Evolutionary conservation across 306 rosid genomes (phyloP), one percentile per base, ranked within the genome.

Genomic region (cucumber (Cucumis sativus)): DNA sequence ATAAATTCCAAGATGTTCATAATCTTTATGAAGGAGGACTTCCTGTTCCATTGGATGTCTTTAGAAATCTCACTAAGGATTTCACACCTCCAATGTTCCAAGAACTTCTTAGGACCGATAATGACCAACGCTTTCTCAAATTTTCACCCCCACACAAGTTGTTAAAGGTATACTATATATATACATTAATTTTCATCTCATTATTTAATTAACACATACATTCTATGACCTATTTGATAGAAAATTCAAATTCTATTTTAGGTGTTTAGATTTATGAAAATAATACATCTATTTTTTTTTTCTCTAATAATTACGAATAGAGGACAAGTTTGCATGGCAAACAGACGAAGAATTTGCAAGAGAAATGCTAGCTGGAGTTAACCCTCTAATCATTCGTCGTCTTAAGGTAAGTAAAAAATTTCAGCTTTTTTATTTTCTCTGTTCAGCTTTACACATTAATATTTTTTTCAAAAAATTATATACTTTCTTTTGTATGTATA

Each of bases 361-460:
- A 84, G 97, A 94, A 79, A 90, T 94, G 95, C 62, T 94, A 54
- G 98, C 98, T 1, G 98, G 98, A 75, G 81, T 90, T 18, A 83
- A 91, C 79, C 98, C 98, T 30, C 84, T 89, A 75, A 18, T 80
- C 64, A 94, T 94, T 65, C 45, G 78, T 20, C 78, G 88, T 75
- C 91, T 93, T 58, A 65, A 85, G 61, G 97, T 91, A 89, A 63
- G n/a, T n/a, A n/a, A 8, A 1, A 14, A 14, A 1, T 14, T 25
- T 41, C 37, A 33, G 3, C 5, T 33, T 33, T 33, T 33, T 33
- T 33, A 33, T 2, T 33, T 33, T 33, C 35, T 37, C 18, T 45
- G 12, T 6, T 16, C 15, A 4, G 5, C 37, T 33, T 33, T 33
- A 33, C 37, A 33, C 5, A 33, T 41, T 8, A 4, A 20, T 56